Evolutionary conservation across 352 stramenopile genomes (phyloP).

Genomic region (Globisporangium cylindrosporum): DNA sequence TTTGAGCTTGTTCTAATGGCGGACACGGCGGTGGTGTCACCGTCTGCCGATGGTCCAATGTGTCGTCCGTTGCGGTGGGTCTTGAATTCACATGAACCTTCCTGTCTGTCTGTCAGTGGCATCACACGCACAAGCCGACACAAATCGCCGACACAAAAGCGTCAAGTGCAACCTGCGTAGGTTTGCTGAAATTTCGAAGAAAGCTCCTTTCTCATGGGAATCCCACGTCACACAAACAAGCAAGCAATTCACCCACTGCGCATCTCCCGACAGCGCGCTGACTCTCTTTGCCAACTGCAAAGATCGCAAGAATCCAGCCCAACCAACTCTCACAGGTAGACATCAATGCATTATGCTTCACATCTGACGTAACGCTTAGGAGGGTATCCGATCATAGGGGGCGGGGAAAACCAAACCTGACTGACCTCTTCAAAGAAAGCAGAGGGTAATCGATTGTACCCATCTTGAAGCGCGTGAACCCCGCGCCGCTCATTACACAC

Average conservation of each 20-base stretch:
- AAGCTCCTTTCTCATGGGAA: not conserved
- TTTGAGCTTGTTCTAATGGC: not conserved
- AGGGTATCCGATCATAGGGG: not conserved
- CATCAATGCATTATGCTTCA: not conserved
- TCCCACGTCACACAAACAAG: not conserved
- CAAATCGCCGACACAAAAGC: not conserved
- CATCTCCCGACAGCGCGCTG: not conserved
- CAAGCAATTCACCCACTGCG: not conserved
- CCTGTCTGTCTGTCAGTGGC: not conserved
- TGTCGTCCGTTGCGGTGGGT: not conserved
- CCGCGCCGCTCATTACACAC: conserved; percentile 5
- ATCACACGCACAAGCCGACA: not conserved
- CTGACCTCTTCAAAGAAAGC: not conserved
- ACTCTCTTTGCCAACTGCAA: not conserved
- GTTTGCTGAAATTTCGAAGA: conserved; percentile 3
- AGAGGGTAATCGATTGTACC: not conserved
- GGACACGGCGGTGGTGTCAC: not conserved
- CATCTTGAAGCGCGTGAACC: conserved; percentile 9
- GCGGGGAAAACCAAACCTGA: not conserved
- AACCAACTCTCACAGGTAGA: not conserved
- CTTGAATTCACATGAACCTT: not conserved
- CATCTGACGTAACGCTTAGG: not conserved
- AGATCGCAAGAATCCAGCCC: conserved; percentile 9
- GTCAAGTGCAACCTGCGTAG: not conserved
- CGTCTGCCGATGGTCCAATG: not conserved